Base-by-base conservation (phyloP, 495 filamentous ascomycete species). In the Chaetomium cochliodes region DNA sequence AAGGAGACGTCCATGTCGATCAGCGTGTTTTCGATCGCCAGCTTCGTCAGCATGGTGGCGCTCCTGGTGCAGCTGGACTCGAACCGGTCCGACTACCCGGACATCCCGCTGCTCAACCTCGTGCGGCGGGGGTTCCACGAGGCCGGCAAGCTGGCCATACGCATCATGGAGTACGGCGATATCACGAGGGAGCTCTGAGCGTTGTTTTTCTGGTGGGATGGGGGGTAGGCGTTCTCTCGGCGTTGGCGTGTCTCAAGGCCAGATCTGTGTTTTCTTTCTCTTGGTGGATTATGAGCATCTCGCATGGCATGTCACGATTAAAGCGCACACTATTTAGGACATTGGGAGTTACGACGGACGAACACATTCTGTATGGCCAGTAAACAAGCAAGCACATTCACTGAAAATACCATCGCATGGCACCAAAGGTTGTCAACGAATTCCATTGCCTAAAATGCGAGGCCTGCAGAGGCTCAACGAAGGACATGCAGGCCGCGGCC, bases 1-100 rank as follows among this genome's bases (percentile, higher is more conserved):
- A 90, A 90, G 68, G 90, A 93, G 79, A 92, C 88, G 6, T 84
- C 86, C 60, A 87, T 89, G 22, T 90, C 89, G n/a, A 82, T 92
- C 58, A 83, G 85, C 44, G 87, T 91, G 57, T 90, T 93, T 66
- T 90, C 87, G 16, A 83, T 89, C 65, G 86, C 89, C 12, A 89
- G 86, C 73, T 92, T 90, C 74, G 80, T 90, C 68, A 90, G 84
- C 79, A 87, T 92, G 85, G 85, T 86, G 52, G 84, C 84, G 6
- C 77, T 93, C 16, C 79, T 92, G 13, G 73, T 88, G 12, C 87
- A 91, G 66, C 77, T 91, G 44, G 87, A 92, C 75, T 74, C 87
- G 39, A 87, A 86, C 41, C 82, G 86, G 25, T 81, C 82, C 60
- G 86, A 88, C 69, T 85, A 88, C 66, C 84, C 84, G 0, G 79